Percentiles rank a stretch among this genome's conserved stretches.
These are phyloP conservation scores for Infundibulicybe gibba DNA, from an alignment of 768 basidiomycete species.

Conservation along the genomic window DNA sequence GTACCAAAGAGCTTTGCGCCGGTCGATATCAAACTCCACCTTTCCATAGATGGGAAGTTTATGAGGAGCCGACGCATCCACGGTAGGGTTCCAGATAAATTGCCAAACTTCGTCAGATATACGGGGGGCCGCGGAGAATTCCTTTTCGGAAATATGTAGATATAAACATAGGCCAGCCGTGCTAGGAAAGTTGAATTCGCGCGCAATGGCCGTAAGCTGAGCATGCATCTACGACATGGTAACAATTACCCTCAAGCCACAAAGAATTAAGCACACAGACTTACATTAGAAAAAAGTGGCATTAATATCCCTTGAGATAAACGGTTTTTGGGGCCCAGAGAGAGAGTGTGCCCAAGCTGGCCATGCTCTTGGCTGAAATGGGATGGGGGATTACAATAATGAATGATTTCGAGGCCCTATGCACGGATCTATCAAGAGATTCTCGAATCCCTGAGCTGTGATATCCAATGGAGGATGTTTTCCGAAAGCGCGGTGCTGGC, in stretches of 20 bases:
- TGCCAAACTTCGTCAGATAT: conserved; percentile 80
- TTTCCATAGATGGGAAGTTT: conserved; percentile 67
- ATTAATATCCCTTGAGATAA: conserved; percentile 68
- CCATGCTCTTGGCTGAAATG: conserved; percentile 57
- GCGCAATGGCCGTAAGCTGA: conserved; percentile 75
- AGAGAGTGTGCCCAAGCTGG: conserved; percentile 53
- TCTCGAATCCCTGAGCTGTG: conserved; percentile 45
- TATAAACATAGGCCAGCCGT: conserved; percentile 78
- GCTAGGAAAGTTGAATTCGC: conserved; percentile 80
- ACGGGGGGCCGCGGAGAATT: conserved; percentile 57
- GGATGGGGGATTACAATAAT: conserved; percentile 66
- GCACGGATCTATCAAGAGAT: conserved; percentile 32
- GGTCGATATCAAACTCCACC: conserved; percentile 86
- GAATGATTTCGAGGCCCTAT: conserved; percentile 47
- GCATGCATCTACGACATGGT: conserved; percentile 55
- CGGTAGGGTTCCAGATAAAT: conserved; percentile 62
- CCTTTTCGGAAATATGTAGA: conserved; percentile 57
- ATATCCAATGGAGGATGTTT: conserved; percentile 52
- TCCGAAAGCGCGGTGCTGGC: conserved; percentile 34
- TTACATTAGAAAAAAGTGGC: conserved; percentile 72
- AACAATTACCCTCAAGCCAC: conserved; percentile 2
- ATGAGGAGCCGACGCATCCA: conserved; percentile 34
- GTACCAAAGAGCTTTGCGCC: conserved; percentile 75
- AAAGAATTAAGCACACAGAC: conserved; percentile 2
- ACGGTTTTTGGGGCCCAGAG: conserved; percentile 55